Evolutionary conservation across 108 stramenopile genomes (phyloP), one percentile per base, ranked within the genome.

Genomic region (Ochromonas danica): DNA sequence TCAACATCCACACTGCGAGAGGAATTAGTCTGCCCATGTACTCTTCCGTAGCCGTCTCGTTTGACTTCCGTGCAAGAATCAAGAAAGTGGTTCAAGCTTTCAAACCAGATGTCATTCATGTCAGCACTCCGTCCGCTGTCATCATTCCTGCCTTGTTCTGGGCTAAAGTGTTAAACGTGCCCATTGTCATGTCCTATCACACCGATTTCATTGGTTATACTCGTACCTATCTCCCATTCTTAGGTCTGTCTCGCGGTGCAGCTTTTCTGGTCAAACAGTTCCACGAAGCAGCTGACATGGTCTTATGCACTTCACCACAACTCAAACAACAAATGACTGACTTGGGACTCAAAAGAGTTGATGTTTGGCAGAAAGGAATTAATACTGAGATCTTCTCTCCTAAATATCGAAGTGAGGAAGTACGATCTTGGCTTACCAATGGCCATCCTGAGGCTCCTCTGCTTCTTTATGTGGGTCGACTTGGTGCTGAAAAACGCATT

Each of bases 1-100:
- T 90, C 77, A 81, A 83, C 25, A 93, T 98, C 78, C 70, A 83
- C 33, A 92, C 93, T 45, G 94, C 94, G 28, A 89, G 84, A 63
- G 97, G 97, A 33, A 96, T 96, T 84, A 91, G 93, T 0, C 94
- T 95, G 79, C 94, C 94, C 14, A 77, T 98, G 6, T 98, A 98
- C 80, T 91, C 93, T 84, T 93, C 94, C 61, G 95, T 98, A 62
- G 80, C 87, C 31, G 79, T 98, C 33, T 93, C 91, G 0, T 81
- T 94, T 45, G 97, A 98, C 36, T 0, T 80, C 2, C 0, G 0
- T 3, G 35, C 42, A 3, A 1, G n/a, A 70, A 36, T 62, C 14
- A 38, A 61, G 14, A 83, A 80, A 61, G 86, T 98, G 61, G 84
- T 98, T 78, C 91, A 95, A 70, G 79, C 70, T 61, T 87, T 88